A percentile compares a stretch with the other conserved stretches of the same genome.
These are phyloP conservation scores for Coemansia sp. DNA, from an alignment of 192 early-diverging fungal genomes.

Conservation along the genomic window DNA sequence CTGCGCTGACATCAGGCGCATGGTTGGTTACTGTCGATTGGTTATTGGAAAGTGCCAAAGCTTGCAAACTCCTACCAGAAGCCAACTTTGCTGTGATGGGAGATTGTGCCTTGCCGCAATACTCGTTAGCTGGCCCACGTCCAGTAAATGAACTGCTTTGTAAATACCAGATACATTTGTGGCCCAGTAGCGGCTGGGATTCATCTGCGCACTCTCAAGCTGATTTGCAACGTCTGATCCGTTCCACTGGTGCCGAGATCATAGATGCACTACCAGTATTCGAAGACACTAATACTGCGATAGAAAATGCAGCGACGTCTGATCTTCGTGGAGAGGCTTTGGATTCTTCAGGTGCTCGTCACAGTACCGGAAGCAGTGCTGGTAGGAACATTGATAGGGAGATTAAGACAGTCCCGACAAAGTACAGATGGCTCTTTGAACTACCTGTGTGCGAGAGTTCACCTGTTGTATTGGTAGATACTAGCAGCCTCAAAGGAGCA, in stretches of 20 bases:
- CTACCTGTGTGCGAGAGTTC: constrained; percentile 2
- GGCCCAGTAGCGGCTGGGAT: constrained; percentile 8
- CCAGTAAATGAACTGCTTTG: constrained; percentile 11
- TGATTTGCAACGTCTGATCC: constrained; percentile 19
- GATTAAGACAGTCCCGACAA: constrained; percentile 11
- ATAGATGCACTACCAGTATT: constrained; percentile 1
- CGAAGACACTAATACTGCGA: not conserved
- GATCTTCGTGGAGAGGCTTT: not conserved
- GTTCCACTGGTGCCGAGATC: constrained; percentile 18
- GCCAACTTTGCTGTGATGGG: constrained; percentile 19
- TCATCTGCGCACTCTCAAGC: constrained; percentile 15
- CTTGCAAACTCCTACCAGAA: constrained; percentile 13
- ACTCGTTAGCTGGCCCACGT: constrained; percentile 1
- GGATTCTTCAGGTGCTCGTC: not conserved
- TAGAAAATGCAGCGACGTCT: not conserved
- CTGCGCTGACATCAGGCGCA: constrained; percentile 30
- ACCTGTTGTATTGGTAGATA: constrained; percentile 24
- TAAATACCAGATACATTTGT: constrained; percentile 21
- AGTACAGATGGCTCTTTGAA: constrained; percentile 30
- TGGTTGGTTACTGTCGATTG: constrained; percentile 32
- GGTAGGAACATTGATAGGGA: constrained; percentile 9
- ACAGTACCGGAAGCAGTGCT: not conserved
- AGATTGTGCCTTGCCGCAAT: constrained; percentile 25
- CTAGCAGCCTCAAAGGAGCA: constrained; percentile 11
- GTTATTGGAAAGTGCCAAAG: constrained; percentile 26